phyloP scores from a whole-genome alignment of 2,329 filamentous ascomycete genomes.

The Achaetomium macrosporum region DNA sequence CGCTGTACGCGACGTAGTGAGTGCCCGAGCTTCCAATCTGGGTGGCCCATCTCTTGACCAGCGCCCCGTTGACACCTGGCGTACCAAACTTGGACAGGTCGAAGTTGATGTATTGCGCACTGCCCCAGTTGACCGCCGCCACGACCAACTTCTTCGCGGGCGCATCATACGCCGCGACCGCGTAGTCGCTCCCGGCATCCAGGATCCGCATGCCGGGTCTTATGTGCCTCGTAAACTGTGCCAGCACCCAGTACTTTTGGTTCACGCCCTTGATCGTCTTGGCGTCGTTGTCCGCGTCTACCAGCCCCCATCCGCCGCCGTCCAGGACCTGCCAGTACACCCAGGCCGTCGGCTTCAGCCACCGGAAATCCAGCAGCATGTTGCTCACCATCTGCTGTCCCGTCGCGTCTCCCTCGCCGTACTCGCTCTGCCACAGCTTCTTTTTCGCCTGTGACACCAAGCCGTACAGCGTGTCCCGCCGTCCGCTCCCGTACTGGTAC shows the following conservation, averaged over 20 bases:
- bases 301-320: constrained; percentile 1
- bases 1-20: background rate
- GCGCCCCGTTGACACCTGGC: background rate
- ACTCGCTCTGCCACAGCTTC: background rate
- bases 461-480: background rate
- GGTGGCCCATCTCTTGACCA: background rate
- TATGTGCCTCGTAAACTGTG: constrained; percentile 1
- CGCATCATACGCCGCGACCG: background rate
- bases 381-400: background rate
- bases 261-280: background rate
- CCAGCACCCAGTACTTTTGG: constrained; percentile 1
- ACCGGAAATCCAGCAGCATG: background rate
- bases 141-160: background rate
- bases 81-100: background rate
- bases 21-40: background rate
- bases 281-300: background rate
- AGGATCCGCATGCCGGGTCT: background rate
- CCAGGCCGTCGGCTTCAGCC: background rate
- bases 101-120: constrained; percentile 1
- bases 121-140: constrained; percentile 1
- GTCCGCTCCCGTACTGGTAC: background rate
- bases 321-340: constrained; percentile 2
- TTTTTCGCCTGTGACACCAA: background rate
- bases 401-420: background rate
- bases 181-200: background rate